Conservation (phyloP, 1,139 yeast genomes). For the Blastobotrys raffinosifermentans region DNA sequence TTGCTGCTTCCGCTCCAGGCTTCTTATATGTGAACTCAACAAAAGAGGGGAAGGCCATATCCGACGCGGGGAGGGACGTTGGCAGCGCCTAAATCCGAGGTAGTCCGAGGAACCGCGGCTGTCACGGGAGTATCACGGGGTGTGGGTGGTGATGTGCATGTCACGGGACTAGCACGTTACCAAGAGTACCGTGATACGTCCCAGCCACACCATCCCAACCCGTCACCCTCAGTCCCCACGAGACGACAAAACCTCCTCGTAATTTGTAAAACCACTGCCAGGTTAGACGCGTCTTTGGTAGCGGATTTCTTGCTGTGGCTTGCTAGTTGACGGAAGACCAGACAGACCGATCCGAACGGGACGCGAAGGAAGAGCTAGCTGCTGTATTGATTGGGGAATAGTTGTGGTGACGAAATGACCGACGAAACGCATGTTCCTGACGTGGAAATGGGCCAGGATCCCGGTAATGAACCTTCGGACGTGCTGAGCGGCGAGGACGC, state of each 20-base stretch:
- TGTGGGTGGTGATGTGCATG: background rate
- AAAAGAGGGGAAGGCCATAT: background rate
- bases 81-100: background rate
- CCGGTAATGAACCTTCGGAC: too few relatives aligned
- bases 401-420: too few relatives aligned
- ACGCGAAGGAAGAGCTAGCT: too few relatives aligned
- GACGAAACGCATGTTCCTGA: too few relatives aligned
- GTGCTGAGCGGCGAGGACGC: background rate
- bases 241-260: background rate
- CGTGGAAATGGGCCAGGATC: too few relatives aligned
- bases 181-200: background rate
- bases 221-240: background rate
- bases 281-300: background rate
- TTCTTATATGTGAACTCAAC: slow-evolving; percentile 1
- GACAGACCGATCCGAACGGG: too few relatives aligned
- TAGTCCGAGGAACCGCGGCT: background rate
- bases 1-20: too few relatives aligned
- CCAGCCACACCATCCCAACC: background rate
- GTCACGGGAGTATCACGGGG: background rate
- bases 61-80: background rate
- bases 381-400: too few relatives aligned
- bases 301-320: too few relatives aligned
- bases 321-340: too few relatives aligned
- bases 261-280: background rate
- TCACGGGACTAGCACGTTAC: slow-evolving; percentile 1